Base-by-base conservation (phyloP, 1,284 basidiomycete genomes). In the Ceratobasidium sp. region DNA sequence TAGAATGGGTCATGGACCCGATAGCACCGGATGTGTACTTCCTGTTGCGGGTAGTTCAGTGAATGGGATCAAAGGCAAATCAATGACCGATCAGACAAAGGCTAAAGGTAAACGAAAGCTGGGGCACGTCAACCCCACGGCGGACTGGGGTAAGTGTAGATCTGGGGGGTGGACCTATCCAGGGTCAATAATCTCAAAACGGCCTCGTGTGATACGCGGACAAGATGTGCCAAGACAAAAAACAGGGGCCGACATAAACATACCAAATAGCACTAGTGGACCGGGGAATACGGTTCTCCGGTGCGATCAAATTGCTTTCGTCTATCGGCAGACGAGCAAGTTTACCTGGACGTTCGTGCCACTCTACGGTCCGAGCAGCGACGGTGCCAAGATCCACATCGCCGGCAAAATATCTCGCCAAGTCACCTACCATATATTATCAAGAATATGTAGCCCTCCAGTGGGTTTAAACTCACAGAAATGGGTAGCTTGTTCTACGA, bases 331-430 rank as follows among this genome's bases (percentile, higher is more conserved):
- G 87, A 81, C 92, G 94, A 76, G 88, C 89, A 43, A 99, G 87
- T 34, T 89, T 81, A 36, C 97, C 97, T 3, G 97, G 93, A 76
- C 89, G 87, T 81, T 97, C 95, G 80, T 95, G 86, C 90, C 91
- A 95, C 80, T 97, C 94, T 50, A 97, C 85, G 8, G 94, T 93
- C 79, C 94, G 93, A 6, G 94, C 93, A 55, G 84, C 85, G 48
- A 98, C 94, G 53, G 89, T 89, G 73, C 86, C 82, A 74, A 97
- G 90, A 79, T 97, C 93, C 72, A 98, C 95, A 77, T 98, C 96
- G 52, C 97, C 97, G 70, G 96, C 97, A 81, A 99, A 98, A 86
- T 98, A 99, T 77, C 97, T 91, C 62, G 94, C 96, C 55, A 96
- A 85, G 81, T 94, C 93, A 77, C 90, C 67, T 74, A 92, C 81